Evolutionary conservation across 2,329 filamentous ascomycete species (phyloP).

Genomic region (Tolypocladium pustulatum): DNA sequence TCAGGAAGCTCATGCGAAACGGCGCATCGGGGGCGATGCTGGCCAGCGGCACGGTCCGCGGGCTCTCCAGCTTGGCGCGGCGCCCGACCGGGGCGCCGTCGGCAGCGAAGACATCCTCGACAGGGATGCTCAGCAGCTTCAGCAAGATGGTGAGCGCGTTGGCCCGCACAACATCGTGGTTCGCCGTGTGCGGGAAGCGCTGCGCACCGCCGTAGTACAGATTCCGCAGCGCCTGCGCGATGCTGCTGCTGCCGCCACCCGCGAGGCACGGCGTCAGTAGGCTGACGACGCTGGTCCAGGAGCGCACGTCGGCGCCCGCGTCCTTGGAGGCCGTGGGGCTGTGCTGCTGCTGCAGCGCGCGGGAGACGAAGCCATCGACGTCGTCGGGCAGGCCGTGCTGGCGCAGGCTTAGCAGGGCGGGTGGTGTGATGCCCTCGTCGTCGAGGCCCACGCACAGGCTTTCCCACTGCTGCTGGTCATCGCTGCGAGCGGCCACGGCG

Average conservation of each 20-base stretch:
- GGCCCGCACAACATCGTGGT: conserved; percentile 5
- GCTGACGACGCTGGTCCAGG: conserved; percentile 2
- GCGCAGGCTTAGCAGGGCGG: conserved; percentile 1
- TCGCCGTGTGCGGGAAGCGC: conserved; percentile 5
- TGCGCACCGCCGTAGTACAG: conserved; percentile 1
- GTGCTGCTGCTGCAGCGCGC: background rate
- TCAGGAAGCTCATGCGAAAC: conserved; percentile 5
- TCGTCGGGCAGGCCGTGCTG: background rate
- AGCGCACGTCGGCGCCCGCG: background rate
- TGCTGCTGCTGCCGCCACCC: background rate
- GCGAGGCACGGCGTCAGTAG: conserved; percentile 1
- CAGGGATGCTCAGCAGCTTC: conserved; percentile 3
- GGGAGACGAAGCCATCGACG: conserved; percentile 2
- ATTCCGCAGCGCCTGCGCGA: conserved; percentile 5
- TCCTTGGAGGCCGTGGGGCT: background rate
- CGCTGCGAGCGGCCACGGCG: background rate
- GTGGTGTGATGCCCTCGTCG: conserved; percentile 1
- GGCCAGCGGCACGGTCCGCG: background rate
- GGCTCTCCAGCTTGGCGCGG: conserved; percentile 1
- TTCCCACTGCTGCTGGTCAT: conserved; percentile 1
- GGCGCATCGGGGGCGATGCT: background rate
- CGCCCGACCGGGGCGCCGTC: background rate
- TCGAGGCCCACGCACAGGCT: background rate
- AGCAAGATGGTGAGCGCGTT: conserved; percentile 5
- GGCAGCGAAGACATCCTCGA: conserved; percentile 1